Evolutionary conservation across 1,139 yeast species (phyloP).

Genomic region (Kodamaea suecica): DNA sequence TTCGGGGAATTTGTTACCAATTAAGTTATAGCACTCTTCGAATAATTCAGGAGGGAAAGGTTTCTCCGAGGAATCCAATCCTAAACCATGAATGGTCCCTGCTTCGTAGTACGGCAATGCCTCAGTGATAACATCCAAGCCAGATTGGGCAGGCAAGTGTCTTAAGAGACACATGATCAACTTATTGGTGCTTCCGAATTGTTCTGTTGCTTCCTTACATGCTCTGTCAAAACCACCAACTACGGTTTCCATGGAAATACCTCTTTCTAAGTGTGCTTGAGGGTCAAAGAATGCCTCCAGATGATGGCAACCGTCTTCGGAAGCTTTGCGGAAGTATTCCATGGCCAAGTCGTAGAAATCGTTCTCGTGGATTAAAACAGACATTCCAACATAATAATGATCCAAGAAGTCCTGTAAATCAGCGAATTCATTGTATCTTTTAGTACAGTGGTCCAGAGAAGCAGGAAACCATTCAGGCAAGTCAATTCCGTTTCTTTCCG

Average conservation of each 20-base stretch:
- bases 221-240: conserved; percentile 65
- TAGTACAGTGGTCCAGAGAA: conserved; percentile 49
- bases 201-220: conserved; percentile 52
- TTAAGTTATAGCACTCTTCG: conserved; percentile 53
- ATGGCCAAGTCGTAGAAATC: conserved; percentile 76
- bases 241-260: conserved; percentile 55
- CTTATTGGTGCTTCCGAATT: conserved; percentile 61
- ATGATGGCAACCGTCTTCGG: conserved; percentile 59
- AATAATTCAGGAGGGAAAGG: conserved; percentile 73
- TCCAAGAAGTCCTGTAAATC: conserved; percentile 75
- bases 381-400: conserved; percentile 76
- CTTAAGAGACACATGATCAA: conserved; percentile 77
- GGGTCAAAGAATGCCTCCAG: conserved; percentile 81
- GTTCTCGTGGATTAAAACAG: conserved; percentile 59
- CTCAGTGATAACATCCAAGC: conserved; percentile 52
- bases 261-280: conserved; percentile 75
- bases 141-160: conserved; percentile 60
- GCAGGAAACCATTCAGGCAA: conserved; percentile 63
- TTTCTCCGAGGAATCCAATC: conserved; percentile 72
- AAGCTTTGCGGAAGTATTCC: conserved; percentile 63
- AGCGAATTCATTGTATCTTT: conserved; percentile 56
- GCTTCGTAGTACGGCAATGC: conserved; percentile 50
- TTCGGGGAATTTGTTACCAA: conserved; percentile 45
- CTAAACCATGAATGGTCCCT: conserved; percentile 67
- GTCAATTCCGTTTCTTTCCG: conserved; percentile 50